Evolutionary conservation across 2,329 filamentous ascomycete species (phyloP), one percentile per base, ranked within the genome.

Genomic region (Tolypocladium sp.): DNA sequence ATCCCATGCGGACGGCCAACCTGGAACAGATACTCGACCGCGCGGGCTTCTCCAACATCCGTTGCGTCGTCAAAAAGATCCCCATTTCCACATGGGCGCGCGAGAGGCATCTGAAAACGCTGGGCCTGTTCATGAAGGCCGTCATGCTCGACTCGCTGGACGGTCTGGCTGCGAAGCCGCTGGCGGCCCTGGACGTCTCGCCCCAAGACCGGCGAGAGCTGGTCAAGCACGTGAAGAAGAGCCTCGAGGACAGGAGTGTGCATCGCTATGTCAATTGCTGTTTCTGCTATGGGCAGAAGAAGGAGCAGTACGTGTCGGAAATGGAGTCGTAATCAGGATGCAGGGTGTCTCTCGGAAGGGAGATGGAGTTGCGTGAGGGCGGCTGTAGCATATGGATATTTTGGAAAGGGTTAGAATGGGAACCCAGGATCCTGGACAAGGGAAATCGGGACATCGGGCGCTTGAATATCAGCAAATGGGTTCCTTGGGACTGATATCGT

Each of bases 51-150:
- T 69, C 69, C 35, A 74, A 78, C 60, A 70, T 81, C 8, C 70
- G 73, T 9, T 70, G 75, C 57, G 69, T 73, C 57, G 71, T 75
- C 25, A 73, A 76, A 61, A 76, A 76, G 60, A 73, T 80, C 3
- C 77, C 79, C n/a, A 71, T 81, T 51, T 77, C 76, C 0, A 66
- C 71, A 2, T 81, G 78, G 79, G 64, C 76, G 17, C 68, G 67
- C 40, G 76, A 79, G 59, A 71, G 71, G 67, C 61, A 64, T 7
- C 66, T 76, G 33, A 73, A 76, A 57, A 71, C 73, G 4, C 67
- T 78, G 1, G 79, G 79, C 3, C 66, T 76, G 37, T 73, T 79
- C 60, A 78, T 77, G 74, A 72, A 76, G 58, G 71, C 73, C 12
- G 73, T 74, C 37, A 68, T 79, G 15, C 61, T 70, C 25, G 74